Evolutionary conservation across 1,284 basidiomycete species (phyloP), one percentile per base, ranked within the genome.

Genomic region (Tilletia setariae): DNA sequence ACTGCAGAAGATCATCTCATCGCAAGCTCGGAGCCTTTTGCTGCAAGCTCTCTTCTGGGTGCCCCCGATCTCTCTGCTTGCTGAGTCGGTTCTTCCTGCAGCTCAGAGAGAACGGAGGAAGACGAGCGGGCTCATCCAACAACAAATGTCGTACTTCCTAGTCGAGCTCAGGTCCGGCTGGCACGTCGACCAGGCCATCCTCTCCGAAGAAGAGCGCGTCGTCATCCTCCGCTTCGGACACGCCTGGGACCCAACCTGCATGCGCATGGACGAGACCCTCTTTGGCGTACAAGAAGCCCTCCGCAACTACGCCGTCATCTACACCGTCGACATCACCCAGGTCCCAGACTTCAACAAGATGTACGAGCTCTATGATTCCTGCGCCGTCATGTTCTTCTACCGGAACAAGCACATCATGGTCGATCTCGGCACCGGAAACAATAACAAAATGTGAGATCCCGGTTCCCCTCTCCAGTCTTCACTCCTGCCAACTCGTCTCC

Each of bases 401-500:
- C 79, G 94, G 49, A 97, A 97, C 85, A 96, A 98, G 83, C 95
- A 99, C 82, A 99, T 98, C 85, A 98, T 98, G 95, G 97, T 98
- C 81, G 95, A 98, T 88, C 85, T 97, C 76, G 94, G 95, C 16
- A 98, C 95, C 64, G 95, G 96, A 86, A 98, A 99, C 85, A 98
- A 99, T 85, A 98, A 98, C 85, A 98, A 99, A 85, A 96, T 97
- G 76, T 77, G 67, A 72, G 76, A 71, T 8, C 35, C 35, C 35
- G 4, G 4, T 40, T 40, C 35, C 35, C 11, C 11, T 40, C 35
- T n/a, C n/a, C n/a, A n/a, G n/a, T n/a, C n/a, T n/a, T n/a, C n/a
- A n/a, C n/a, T n/a, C n/a, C n/a, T n/a, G n/a, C n/a, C n/a, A n/a
- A n/a, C n/a, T n/a, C n/a, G n/a, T n/a, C n/a, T n/a, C n/a, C n/a